Conservation (phyloP, 495 filamentous ascomycete species). For the Penicillium roqueforti region DNA sequence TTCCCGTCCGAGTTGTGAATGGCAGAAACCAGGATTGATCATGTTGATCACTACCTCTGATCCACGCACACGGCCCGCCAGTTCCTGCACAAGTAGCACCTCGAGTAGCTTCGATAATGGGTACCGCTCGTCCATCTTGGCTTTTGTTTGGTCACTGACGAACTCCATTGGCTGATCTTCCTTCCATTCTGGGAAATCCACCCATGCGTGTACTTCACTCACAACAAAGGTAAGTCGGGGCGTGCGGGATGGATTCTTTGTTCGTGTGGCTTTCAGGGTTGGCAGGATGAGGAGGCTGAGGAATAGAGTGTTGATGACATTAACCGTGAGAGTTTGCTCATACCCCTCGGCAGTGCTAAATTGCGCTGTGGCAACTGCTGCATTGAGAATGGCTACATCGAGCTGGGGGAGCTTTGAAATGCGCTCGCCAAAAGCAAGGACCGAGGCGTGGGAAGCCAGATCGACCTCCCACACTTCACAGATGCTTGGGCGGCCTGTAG, state of each 20-base stretch:
- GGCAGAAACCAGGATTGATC: conserved; percentile 50
- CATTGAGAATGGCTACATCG: conserved; percentile 45
- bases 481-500: conserved; percentile 29
- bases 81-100: conserved; percentile 43
- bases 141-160: conserved; percentile 28
- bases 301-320: conserved; percentile 48
- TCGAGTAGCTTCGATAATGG: conserved; percentile 51
- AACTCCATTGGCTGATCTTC: conserved; percentile 28
- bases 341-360: conserved; percentile 36
- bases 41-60: conserved; percentile 50
- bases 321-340: conserved; percentile 50
- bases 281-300: conserved; percentile 45
- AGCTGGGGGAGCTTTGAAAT: conserved; percentile 33
- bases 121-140: conserved; percentile 38
- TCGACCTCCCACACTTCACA: conserved; percentile 56
- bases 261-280: conserved; percentile 31
- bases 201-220: conserved; percentile 39
- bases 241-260: conserved; percentile 10
- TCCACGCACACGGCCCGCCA: conserved; percentile 32
- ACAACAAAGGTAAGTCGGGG: conserved; percentile 34
- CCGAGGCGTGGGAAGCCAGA: conserved; percentile 36
- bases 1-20: conserved; percentile 41
- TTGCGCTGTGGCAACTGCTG: conserved; percentile 31
- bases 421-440: conserved; percentile 38
- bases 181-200: conserved; percentile 29